Conservation (phyloP, 495 filamentous ascomycete species). For the Hypoxylon rickii region DNA sequence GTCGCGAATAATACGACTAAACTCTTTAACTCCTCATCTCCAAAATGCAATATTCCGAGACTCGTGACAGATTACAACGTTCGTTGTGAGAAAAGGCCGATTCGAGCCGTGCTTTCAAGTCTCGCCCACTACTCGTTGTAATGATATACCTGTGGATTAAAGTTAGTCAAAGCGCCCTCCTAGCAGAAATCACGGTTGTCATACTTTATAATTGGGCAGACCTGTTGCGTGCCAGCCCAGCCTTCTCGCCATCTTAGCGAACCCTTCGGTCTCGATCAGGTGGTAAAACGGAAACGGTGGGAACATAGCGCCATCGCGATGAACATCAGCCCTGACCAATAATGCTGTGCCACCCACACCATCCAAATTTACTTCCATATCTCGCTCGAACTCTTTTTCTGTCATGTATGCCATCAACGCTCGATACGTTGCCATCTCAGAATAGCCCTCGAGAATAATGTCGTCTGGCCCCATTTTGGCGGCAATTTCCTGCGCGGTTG, state of each 20-base stretch:
- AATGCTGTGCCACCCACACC: slow-evolving; percentile 94
- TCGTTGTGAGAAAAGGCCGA: slow-evolving; percentile 25
- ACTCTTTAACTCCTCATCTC: slow-evolving; percentile 25
- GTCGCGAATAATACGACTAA: slow-evolving; percentile 14
- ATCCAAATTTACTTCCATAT: slow-evolving; percentile 73
- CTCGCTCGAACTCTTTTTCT: slow-evolving; percentile 59
- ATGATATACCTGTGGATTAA: slow-evolving; percentile 71
- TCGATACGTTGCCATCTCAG: slow-evolving; percentile 88
- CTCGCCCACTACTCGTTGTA: slow-evolving; percentile 74
- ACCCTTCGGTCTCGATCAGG: slow-evolving; percentile 96
- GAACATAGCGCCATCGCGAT: slow-evolving; percentile 98
- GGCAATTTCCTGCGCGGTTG: slow-evolving; percentile 72
- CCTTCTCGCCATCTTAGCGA: slow-evolving; percentile 93
- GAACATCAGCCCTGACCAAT: slow-evolving; percentile 95
- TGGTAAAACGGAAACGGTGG: slow-evolving; percentile 96
- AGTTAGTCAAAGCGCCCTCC: slow-evolving; percentile 32
- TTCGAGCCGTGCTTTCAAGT: slow-evolving; percentile 16
- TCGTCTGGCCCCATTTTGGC: slow-evolving; percentile 82
- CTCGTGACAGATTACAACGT: slow-evolving; percentile 34
- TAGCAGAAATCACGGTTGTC: slow-evolving; percentile 31
- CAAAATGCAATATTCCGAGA: slow-evolving; percentile 28
- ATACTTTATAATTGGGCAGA: slow-evolving; percentile 94
- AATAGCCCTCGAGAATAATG: slow-evolving; percentile 91
- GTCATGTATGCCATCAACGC: slow-evolving; percentile 88
- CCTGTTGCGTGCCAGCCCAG: slow-evolving; percentile 84